These are phyloP conservation scores for Podila epigama DNA, from an alignment of 192 early-diverging fungal genomes.

Conservation along the genomic window DNA sequence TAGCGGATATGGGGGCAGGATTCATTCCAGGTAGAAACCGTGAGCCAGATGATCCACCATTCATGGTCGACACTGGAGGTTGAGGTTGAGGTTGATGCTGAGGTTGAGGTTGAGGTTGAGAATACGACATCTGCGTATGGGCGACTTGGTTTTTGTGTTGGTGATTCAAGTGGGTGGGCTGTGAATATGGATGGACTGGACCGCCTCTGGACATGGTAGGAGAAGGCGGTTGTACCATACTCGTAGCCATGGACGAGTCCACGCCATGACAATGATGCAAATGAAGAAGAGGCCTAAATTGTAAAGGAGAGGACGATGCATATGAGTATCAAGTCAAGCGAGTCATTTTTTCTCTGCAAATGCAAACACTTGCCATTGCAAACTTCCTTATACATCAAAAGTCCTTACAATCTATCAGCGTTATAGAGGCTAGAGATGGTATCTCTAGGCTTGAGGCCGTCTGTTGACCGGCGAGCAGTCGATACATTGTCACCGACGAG, in stretches of 20 bases:
- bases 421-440: conserved; percentile 5
- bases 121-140: not conserved
- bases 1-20: conserved; percentile 6
- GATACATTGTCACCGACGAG: conserved; percentile 36
- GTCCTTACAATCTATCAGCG: conserved; percentile 39
- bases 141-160: not conserved
- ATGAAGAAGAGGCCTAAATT: conserved; percentile 25
- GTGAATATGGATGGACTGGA: not conserved
- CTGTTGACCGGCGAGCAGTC: conserved; percentile 15
- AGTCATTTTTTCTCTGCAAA: not conserved
- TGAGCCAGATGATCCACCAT: not conserved
- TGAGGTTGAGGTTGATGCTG: not conserved
- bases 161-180: not conserved
- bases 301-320: not conserved
- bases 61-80: too few species aligned
- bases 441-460: conserved; percentile 44
- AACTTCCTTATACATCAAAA: too few species aligned
- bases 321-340: not conserved
- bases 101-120: not conserved
- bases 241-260: not conserved
- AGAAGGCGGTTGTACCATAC: not conserved
- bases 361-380: not conserved
- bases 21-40: conserved; percentile 15
- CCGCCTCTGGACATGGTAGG: not conserved
- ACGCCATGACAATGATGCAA: conserved; percentile 33